A percentile compares a stretch with the other conserved stretches of the same genome.
phyloP scores from a whole-genome alignment of 2,329 filamentous ascomycete species.

The Coleophoma cylindrospora region DNA sequence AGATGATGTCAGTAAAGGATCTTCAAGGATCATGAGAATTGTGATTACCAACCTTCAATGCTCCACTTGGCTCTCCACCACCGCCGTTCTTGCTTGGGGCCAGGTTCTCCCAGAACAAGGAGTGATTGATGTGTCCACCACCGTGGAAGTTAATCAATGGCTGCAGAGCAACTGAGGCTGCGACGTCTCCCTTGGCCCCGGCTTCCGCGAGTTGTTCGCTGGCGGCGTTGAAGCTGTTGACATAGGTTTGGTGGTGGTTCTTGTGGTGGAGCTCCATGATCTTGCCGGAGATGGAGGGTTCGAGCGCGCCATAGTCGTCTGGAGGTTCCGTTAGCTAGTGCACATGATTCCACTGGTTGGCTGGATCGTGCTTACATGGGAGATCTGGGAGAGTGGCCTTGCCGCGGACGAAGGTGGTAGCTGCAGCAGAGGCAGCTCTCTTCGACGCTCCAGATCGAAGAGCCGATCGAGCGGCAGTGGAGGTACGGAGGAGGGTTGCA shows the following conservation, averaged over 20 bases:
- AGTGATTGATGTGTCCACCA: slow-evolving; percentile 63
- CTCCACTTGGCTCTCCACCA: slow-evolving; percentile 49
- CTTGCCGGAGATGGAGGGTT: slow-evolving; percentile 75
- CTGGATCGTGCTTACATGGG: slow-evolving; percentile 47
- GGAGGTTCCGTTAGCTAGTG: slow-evolving; percentile 3
- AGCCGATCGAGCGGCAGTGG: slow-evolving; percentile 62
- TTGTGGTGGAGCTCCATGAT: slow-evolving; percentile 97
- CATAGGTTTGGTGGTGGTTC: slow-evolving; percentile 93
- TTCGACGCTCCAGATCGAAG: slow-evolving; percentile 63
- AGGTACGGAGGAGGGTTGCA: slow-evolving; percentile 67
- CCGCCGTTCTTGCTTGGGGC: slow-evolving; percentile 62
- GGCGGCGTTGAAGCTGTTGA: slow-evolving; percentile 81
- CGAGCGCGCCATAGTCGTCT: slow-evolving; percentile 97
- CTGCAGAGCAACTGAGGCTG: slow-evolving; percentile 46
- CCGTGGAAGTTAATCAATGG: slow-evolving; percentile 63
- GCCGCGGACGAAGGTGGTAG: slow-evolving; percentile 72
- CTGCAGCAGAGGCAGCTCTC: slow-evolving; percentile 60
- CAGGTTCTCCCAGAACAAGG: slow-evolving; percentile 66
- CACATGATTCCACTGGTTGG: not conserved
- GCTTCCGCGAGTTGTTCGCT: slow-evolving; percentile 64
- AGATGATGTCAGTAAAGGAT: not conserved
- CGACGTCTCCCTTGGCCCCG: slow-evolving; percentile 44
- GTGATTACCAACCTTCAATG: slow-evolving; percentile 31
- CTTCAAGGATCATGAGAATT: slow-evolving; percentile 17
- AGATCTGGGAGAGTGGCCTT: slow-evolving; percentile 95